Evolutionary conservation across 805 yeast species (phyloP).

Genomic region (Kodamaea restingae): DNA sequence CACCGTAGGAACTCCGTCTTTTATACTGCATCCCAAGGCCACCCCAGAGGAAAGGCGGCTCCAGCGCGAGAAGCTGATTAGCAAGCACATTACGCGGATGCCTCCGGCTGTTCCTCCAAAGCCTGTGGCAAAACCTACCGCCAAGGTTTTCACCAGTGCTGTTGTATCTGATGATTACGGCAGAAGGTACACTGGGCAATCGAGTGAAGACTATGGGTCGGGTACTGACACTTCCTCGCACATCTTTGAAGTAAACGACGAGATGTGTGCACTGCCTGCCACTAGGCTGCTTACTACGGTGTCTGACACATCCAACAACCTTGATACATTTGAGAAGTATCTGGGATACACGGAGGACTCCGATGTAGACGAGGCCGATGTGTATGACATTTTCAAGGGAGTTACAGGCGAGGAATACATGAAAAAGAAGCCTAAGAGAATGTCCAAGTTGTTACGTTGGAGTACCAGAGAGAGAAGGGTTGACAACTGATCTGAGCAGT

Average conservation of each 20-base stretch:
- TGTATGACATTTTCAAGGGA: constrained; percentile 7
- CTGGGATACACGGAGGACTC: constrained; percentile 6
- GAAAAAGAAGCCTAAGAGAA: neutral
- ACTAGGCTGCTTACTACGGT: constrained; percentile 6
- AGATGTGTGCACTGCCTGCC: constrained; percentile 8
- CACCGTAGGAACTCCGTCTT: constrained; percentile 2
- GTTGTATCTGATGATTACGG: neutral
- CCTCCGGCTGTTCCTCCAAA: neutral
- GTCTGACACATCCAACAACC: constrained; percentile 1
- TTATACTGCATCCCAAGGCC: constrained; percentile 8
- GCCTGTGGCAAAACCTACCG: neutral
- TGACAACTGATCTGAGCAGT: no score
- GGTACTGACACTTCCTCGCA: constrained; percentile 8
- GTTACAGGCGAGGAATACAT: constrained; percentile 1
- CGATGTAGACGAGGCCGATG: constrained; percentile 5
- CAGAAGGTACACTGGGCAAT: neutral
- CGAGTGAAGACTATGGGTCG: constrained; percentile 1
- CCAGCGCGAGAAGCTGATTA: neutral
- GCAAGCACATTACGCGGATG: neutral
- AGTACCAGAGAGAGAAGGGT: no score
- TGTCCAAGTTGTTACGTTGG: neutral
- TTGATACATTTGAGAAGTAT: neutral
- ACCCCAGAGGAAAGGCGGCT: constrained; percentile 1
- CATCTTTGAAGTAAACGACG: constrained; percentile 8
- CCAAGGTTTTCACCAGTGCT: neutral